These are phyloP conservation scores for Neohortaea acidophila DNA, from an alignment of 495 filamentous ascomycete genomes.

Conservation along the genomic window DNA sequence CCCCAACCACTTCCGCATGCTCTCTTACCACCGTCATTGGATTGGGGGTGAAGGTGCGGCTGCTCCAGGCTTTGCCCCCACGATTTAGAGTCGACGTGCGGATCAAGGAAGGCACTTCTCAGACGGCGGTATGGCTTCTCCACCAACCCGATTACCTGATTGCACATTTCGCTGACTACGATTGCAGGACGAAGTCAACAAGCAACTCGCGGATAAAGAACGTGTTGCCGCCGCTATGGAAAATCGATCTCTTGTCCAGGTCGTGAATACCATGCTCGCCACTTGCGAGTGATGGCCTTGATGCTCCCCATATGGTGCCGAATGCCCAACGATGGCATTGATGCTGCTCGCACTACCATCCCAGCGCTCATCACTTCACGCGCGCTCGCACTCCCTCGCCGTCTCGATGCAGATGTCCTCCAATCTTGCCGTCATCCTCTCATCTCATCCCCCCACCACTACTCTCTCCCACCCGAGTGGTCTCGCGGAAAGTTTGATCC, in stretches of 20 bases:
- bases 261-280: constrained; percentile 85
- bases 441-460: constrained; percentile 3
- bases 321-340: not conserved
- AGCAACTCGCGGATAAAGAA: constrained; percentile 93
- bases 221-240: constrained; percentile 87
- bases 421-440: not conserved
- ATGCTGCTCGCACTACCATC: no score
- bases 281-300: constrained; percentile 41
- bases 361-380: no score
- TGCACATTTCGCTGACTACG: no score
- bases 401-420: not conserved
- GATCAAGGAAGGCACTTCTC: constrained; percentile 92
- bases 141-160: no score
- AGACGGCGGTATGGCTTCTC: no score
- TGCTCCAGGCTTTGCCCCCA: constrained; percentile 84
- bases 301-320: not conserved
- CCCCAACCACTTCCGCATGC: constrained; percentile 96
- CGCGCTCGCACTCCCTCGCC: no score
- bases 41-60: constrained; percentile 74
- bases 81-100: constrained; percentile 82
- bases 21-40: constrained; percentile 93
- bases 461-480: constrained; percentile 3
- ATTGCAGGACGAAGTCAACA: constrained; percentile 93
- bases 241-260: constrained; percentile 75
- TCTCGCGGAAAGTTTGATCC: constrained; percentile 8